Evolutionary conservation across 2,329 filamentous ascomycete genomes (phyloP).

Genomic region (Trichoderma simmonsii): DNA sequence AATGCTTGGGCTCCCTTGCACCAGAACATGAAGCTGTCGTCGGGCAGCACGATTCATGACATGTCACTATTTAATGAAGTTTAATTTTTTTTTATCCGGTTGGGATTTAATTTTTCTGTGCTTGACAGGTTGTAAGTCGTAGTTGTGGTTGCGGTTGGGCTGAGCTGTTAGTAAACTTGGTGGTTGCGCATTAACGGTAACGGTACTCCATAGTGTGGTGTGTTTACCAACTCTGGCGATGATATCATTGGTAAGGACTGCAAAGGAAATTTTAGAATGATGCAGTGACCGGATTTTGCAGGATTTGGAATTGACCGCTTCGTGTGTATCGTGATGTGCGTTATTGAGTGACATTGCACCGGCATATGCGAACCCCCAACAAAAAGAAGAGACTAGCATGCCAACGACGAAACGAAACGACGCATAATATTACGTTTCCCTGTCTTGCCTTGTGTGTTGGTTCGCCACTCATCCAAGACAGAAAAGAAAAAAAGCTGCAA

Average conservation of each 20-base stretch:
- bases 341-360: neutral
- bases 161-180: neutral
- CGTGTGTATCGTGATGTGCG: neutral
- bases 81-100: neutral
- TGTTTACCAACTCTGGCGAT: neutral
- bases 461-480: constrained; percentile 6
- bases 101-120: neutral
- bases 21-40: constrained; percentile 2
- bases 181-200: neutral
- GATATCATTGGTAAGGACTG: neutral
- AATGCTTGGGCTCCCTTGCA: constrained; percentile 6
- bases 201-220: neutral
- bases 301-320: neutral
- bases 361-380: neutral
- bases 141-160: neutral
- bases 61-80: neutral
- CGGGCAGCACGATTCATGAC: constrained; percentile 10
- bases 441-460: neutral
- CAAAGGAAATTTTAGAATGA: neutral
- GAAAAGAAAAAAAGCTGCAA: neutral
- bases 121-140: neutral
- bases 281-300: neutral
- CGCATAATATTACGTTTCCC: neutral
- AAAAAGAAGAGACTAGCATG: neutral
- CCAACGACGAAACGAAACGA: neutral